A percentile compares a stretch with the other conserved stretches of the same genome.
These are phyloP conservation scores for Gossypium australe DNA, from an alignment of 345 rosid species.

Conservation along the genomic window DNA sequence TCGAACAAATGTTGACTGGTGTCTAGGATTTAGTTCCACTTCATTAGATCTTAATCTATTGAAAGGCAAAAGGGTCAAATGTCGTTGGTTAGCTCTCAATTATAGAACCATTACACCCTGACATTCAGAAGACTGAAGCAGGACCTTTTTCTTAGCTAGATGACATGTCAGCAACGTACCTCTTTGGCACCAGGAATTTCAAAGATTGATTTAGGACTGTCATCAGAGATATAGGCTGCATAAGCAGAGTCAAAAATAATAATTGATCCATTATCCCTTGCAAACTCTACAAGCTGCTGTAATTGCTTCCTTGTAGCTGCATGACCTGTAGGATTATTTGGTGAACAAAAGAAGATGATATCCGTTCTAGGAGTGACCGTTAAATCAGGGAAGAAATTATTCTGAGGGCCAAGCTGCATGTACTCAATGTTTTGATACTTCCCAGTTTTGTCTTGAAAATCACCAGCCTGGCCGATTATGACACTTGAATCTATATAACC, in stretches of 20 bases:
- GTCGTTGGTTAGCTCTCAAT: not conserved
- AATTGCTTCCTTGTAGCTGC: constrained; percentile 61
- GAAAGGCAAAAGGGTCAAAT: not conserved
- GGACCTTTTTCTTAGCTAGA: not conserved
- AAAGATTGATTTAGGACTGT: constrained; percentile 66
- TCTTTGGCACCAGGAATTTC: constrained; percentile 91
- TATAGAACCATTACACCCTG: no score
- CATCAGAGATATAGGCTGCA: constrained; percentile 61
- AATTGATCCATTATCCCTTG: constrained; percentile 70
- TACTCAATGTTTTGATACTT: constrained; percentile 59
- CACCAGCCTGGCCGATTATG: constrained; percentile 69
- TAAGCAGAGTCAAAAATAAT: constrained; percentile 75
- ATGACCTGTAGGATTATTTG: constrained; percentile 85
- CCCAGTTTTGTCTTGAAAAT: constrained; percentile 41
- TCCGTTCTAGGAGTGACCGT: constrained; percentile 50
- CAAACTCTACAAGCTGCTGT: constrained; percentile 57
- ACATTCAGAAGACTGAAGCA: not conserved
- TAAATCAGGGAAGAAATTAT: constrained; percentile 67
- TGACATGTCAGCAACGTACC: constrained; percentile 30
- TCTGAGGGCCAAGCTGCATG: constrained; percentile 54
- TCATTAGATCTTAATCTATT: not conserved
- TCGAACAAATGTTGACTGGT: not conserved
- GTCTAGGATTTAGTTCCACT: not conserved
- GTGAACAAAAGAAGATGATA: constrained; percentile 88
- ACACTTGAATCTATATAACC: constrained; percentile 77